Percentiles rank a stretch among this genome's conserved stretches.
Evolutionary conservation across 441 rosid genomes (phyloP).

Genomic region (Adansonia rubrostipa): DNA sequence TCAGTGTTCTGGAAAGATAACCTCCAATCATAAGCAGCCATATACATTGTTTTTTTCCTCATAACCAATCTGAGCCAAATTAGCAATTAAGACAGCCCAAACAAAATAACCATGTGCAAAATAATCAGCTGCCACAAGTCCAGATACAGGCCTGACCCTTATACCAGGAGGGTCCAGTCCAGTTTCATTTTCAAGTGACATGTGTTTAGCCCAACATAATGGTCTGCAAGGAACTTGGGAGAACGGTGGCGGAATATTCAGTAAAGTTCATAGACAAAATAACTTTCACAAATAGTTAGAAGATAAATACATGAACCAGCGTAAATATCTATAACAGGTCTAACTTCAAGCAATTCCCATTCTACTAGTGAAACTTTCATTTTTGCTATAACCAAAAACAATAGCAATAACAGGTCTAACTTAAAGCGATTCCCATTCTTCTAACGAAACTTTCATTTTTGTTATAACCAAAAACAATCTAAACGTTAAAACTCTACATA

Average conservation of each 20-base stretch:
- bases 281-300: background rate
- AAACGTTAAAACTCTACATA: background rate
- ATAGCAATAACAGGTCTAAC: slow-evolving; percentile 3
- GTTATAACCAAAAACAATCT: slow-evolving; percentile 1
- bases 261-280: slow-evolving; percentile 4
- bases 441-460: background rate
- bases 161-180: slow-evolving; percentile 56
- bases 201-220: slow-evolving; percentile 56
- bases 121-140: slow-evolving; percentile 61
- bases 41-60: slow-evolving; percentile 64
- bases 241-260: background rate
- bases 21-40: slow-evolving; percentile 67
- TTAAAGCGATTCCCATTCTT: background rate
- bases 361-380: background rate
- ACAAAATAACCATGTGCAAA: slow-evolving; percentile 58
- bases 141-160: slow-evolving; percentile 56
- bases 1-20: slow-evolving; percentile 58
- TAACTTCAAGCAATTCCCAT: background rate
- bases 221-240: slow-evolving; percentile 39
- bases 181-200: slow-evolving; percentile 59
- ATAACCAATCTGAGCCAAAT: slow-evolving; percentile 56
- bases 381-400: background rate
- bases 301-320: background rate
- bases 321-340: background rate
- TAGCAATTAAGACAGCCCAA: slow-evolving; percentile 61